Percentiles rank a stretch among this genome's conserved stretches.
Evolutionary conservation across 1,139 yeast species (phyloP).

Genomic region (Magnusiomyces suaveolens): DNA sequence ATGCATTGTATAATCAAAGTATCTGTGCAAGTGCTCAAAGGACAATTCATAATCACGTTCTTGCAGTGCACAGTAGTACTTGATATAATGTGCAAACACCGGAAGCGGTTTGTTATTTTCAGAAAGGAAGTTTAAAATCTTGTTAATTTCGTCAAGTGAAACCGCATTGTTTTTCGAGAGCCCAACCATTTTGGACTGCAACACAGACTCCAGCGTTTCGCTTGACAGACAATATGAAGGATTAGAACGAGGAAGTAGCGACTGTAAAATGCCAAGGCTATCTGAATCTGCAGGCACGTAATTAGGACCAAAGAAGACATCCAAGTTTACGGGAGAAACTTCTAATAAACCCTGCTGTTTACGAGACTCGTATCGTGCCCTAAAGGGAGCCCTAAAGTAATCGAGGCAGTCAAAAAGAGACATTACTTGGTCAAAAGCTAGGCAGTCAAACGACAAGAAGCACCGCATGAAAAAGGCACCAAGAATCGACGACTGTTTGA

Average conservation of each 20-base stretch:
- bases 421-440: constrained; percentile 51
- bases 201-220: constrained; percentile 43
- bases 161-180: constrained; percentile 37
- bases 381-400: constrained; percentile 38
- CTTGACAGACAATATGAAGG: constrained; percentile 34
- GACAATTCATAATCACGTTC: constrained; percentile 65
- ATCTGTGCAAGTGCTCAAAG: constrained; percentile 61
- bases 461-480: constrained; percentile 39
- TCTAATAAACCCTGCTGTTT: neutral
- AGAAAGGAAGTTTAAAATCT: constrained; percentile 42
- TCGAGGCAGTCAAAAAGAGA: constrained; percentile 47
- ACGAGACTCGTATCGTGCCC: neutral
- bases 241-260: constrained; percentile 5
- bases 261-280: constrained; percentile 2
- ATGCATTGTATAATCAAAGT: constrained; percentile 79
- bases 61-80: constrained; percentile 53
- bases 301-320: neutral
- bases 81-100: constrained; percentile 57
- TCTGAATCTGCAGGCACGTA: neutral
- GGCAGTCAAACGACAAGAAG: constrained; percentile 41
- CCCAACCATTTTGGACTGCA: constrained; percentile 48
- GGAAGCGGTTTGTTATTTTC: constrained; percentile 44
- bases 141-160: constrained; percentile 40
- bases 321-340: neutral
- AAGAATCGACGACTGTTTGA: constrained; percentile 24